Percentiles rank a stretch among this genome's conserved stretches.
Conservation (phyloP, 176 grass and related monocot species). For the Paspalum notatum region DNA sequence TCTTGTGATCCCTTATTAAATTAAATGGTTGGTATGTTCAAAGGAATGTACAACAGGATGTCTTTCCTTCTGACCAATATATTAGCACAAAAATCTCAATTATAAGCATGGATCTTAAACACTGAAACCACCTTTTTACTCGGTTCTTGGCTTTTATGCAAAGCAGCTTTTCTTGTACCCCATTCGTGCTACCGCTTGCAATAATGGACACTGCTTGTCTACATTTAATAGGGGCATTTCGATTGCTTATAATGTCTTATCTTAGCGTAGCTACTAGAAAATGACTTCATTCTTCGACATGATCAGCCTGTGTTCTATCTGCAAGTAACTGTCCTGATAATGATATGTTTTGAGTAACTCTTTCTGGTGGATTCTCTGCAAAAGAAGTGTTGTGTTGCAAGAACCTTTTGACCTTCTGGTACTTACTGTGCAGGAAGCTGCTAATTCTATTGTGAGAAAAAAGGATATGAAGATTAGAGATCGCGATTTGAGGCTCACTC, state of each 20-base stretch:
- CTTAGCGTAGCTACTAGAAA: neutral
- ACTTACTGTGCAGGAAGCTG: slow-evolving; percentile 60
- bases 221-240: neutral
- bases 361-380: neutral
- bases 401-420: neutral
- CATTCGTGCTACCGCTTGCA: neutral
- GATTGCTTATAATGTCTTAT: neutral
- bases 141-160: neutral
- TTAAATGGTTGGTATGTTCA: neutral
- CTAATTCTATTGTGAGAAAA: slow-evolving; percentile 61
- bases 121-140: too few species aligned
- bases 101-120: neutral
- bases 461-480: slow-evolving; percentile 65
- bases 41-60: neutral
- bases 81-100: neutral
- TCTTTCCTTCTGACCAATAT: slow-evolving; percentile 13
- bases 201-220: neutral
- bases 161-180: slow-evolving; percentile 5
- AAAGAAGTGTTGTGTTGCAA: neutral
- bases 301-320: too few species aligned
- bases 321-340: neutral
- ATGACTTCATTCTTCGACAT: neutral
- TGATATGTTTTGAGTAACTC: neutral
- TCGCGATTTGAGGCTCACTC: slow-evolving; percentile 64
- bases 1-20: neutral